Conservation (phyloP, 352 stramenopile genomes). For the Pythium brassicae region DNA sequence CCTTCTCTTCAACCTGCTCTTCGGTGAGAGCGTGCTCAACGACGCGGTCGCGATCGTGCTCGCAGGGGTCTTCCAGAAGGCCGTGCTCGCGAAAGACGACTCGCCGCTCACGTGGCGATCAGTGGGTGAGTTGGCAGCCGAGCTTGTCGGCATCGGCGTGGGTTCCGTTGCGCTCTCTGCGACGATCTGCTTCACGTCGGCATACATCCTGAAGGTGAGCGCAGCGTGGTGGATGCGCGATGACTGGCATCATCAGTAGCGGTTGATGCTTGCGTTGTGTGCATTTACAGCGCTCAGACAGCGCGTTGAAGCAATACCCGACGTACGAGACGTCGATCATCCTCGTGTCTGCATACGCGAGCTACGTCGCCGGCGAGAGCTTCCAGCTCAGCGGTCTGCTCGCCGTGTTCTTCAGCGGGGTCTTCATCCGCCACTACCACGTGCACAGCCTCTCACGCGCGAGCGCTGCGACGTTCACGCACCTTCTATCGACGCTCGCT, state of each 20-base stretch:
- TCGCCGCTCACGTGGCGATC: no score
- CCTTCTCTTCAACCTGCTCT: conserved; percentile 91
- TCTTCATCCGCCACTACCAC: conserved; percentile 51
- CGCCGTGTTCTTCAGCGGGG: conserved; percentile 78
- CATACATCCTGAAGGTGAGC: conserved; percentile 35
- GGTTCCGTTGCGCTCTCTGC: conserved; percentile 28
- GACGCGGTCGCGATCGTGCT: no score
- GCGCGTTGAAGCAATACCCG: conserved; percentile 40
- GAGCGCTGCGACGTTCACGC: conserved; percentile 30
- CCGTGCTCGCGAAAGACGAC: no score
- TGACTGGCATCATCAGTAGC: no score
- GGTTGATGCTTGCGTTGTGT: neutral
- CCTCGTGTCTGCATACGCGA: conserved; percentile 36
- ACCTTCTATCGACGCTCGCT: conserved; percentile 33
- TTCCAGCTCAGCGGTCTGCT: conserved; percentile 68
- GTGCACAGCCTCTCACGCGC: conserved; percentile 41
- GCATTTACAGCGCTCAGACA: conserved; percentile 47
- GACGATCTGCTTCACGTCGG: conserved; percentile 18
- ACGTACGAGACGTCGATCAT: conserved; percentile 70
- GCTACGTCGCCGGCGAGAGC: conserved; percentile 31
- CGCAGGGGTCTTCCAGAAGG: no score
- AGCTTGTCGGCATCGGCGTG: conserved; percentile 45
- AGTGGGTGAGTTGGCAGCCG: no score
- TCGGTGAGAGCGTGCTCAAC: conserved; percentile 91
- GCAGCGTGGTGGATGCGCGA: neutral